phyloP scores from a whole-genome alignment of 2,329 filamentous ascomycete genomes.

The Hirsutella minnesotensis region DNA sequence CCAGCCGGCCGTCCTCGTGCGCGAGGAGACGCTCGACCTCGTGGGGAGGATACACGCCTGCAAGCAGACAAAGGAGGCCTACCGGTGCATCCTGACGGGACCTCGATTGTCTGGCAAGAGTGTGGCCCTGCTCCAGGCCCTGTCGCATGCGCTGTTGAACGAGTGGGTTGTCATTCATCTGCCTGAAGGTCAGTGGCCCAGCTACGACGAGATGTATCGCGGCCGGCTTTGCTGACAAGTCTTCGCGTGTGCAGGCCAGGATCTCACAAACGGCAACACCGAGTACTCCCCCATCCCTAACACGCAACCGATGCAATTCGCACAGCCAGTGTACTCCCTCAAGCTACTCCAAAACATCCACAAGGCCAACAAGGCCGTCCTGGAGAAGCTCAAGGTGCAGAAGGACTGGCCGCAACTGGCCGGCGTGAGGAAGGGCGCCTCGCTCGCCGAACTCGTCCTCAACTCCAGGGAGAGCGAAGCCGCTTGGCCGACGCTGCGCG shows the following conservation, averaged over 20 bases:
- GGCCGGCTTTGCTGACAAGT: not conserved
- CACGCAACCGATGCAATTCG: slow-evolving; percentile 49
- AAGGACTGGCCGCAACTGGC: slow-evolving; percentile 30
- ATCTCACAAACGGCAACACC: slow-evolving; percentile 68
- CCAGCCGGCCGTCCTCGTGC: slow-evolving; percentile 65
- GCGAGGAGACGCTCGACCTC: slow-evolving; percentile 66
- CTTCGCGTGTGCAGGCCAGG: slow-evolving; percentile 42
- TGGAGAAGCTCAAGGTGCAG: slow-evolving; percentile 38
- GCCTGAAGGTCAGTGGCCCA: slow-evolving; percentile 59
- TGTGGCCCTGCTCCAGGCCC: slow-evolving; percentile 69
- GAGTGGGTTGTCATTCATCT: slow-evolving; percentile 83
- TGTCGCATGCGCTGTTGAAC: slow-evolving; percentile 70
- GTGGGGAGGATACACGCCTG: slow-evolving; percentile 49
- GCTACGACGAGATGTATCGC: not conserved
- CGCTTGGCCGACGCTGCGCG: slow-evolving; percentile 70
- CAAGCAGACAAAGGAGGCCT: slow-evolving; percentile 36
- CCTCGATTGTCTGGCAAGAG: slow-evolving; percentile 74
- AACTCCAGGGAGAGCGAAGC: slow-evolving; percentile 64
- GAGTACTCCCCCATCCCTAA: slow-evolving; percentile 63
- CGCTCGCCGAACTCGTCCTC: slow-evolving; percentile 57
- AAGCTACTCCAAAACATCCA: slow-evolving; percentile 61
- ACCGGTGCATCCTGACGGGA: slow-evolving; percentile 61
- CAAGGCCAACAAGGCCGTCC: slow-evolving; percentile 57
- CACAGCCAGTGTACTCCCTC: slow-evolving; percentile 68
- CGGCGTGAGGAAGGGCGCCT: slow-evolving; percentile 39